A percentile compares a stretch with the other conserved stretches of the same genome.
phyloP scores from a whole-genome alignment of 208 protist genomes.

The Naegleria gruberi region DNA sequence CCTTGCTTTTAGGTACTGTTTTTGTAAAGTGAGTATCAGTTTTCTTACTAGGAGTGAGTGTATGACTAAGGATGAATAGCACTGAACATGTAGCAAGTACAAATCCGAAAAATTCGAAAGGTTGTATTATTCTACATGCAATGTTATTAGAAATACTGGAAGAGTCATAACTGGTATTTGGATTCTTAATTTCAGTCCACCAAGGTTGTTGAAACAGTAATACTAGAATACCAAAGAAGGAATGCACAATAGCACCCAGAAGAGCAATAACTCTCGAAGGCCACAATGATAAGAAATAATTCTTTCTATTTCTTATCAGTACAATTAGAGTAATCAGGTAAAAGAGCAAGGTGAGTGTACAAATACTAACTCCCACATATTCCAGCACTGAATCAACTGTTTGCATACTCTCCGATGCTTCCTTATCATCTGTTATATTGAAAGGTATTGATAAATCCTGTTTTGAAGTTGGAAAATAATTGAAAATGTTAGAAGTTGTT shows the following conservation, averaged over 20 bases:
- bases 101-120: background rate
- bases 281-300: background rate
- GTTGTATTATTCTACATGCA: background rate
- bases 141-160: background rate
- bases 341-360: background rate
- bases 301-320: background rate
- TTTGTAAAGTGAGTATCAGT: background rate
- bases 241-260: background rate
- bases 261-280: background rate
- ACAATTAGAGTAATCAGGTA: background rate
- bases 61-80: background rate
- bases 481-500: too few species aligned
- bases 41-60: background rate
- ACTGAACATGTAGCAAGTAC: background rate
- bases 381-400: background rate
- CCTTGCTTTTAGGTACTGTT: background rate
- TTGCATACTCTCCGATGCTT: background rate
- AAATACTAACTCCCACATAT: background rate
- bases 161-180: background rate
- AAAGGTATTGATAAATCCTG: background rate
- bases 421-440: background rate
- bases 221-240: background rate
- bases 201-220: background rate
- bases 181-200: background rate
- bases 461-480: too few species aligned